phyloP scores from a whole-genome alignment of 345 rosid genomes.

The Microcos paniculata region DNA sequence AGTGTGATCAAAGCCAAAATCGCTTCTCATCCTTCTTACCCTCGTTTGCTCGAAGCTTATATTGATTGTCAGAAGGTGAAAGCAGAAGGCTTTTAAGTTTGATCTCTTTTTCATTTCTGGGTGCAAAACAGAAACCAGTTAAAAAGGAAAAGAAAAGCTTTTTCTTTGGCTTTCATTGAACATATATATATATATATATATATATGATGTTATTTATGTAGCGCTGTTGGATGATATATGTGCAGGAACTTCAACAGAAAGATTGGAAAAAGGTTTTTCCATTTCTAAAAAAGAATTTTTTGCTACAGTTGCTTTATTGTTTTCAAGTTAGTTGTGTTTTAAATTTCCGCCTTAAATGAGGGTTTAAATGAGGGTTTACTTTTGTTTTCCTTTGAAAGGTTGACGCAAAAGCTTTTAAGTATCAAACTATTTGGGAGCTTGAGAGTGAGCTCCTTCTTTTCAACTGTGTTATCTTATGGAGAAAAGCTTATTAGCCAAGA shows the following conservation, averaged over 20 bases:
- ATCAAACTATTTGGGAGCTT: slow-evolving; percentile 11
- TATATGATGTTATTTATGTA: slow-evolving; percentile 1
- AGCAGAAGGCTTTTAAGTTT: not conserved
- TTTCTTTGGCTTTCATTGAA: not conserved
- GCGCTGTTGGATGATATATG: not conserved
- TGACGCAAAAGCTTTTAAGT: not conserved
- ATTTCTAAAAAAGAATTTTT: not conserved
- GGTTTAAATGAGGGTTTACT: not conserved
- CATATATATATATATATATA: no score
- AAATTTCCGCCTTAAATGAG: slow-evolving; percentile 20
- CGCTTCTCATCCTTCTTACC: slow-evolving; percentile 79
- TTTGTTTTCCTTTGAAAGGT: not conserved
- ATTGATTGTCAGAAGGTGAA: slow-evolving; percentile 96
- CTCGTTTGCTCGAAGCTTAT: slow-evolving; percentile 82
- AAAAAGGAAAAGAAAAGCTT: not conserved
- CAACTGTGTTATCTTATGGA: slow-evolving; percentile 13
- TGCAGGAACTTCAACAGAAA: not conserved
- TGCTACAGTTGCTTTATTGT: not conserved
- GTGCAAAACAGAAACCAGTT: not conserved
- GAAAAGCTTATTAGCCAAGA: slow-evolving; percentile 14
- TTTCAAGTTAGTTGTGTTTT: slow-evolving; percentile 7
- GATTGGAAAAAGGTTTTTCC: not conserved
- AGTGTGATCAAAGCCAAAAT: slow-evolving; percentile 68
- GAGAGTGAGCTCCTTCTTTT: slow-evolving; percentile 12
- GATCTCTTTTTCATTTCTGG: slow-evolving; percentile 6